phyloP scores from a whole-genome alignment of 2,329 filamentous ascomycete species.

The Colletotrichum tofieldiae region DNA sequence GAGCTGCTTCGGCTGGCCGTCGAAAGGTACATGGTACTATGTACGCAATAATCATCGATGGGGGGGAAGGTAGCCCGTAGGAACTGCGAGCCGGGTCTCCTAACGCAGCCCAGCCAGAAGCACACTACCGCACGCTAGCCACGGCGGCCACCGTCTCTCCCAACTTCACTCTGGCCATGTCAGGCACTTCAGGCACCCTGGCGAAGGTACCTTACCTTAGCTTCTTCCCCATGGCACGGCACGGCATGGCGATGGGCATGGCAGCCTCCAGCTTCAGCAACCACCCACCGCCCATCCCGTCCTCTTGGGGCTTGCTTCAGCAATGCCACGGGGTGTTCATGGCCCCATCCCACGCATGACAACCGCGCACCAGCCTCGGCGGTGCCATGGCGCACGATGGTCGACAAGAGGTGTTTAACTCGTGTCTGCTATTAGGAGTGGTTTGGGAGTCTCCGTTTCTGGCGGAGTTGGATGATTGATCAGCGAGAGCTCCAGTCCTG shows the following conservation, averaged over 20 bases:
- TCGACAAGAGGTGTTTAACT: neutral
- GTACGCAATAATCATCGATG: neutral
- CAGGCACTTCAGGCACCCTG: constrained; percentile 15
- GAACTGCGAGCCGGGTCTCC: neutral
- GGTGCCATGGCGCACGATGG: neutral
- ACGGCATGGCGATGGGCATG: neutral
- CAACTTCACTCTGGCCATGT: neutral
- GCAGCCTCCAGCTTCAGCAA: constrained; percentile 1
- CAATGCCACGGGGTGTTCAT: neutral
- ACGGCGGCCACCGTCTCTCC: neutral
- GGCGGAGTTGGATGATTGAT: neutral
- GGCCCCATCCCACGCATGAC: neutral
- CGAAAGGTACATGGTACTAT: neutral
- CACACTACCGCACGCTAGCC: constrained; percentile 6
- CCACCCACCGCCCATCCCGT: neutral
- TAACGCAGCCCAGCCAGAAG: neutral
- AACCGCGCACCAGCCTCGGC: neutral
- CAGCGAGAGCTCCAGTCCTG: constrained; percentile 15
- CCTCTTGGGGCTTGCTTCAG: neutral
- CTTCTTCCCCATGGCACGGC: neutral
- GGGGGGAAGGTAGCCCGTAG: neutral
- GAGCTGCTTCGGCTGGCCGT: neutral
- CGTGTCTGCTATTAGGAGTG: constrained; percentile 16
- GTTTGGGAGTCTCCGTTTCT: neutral
- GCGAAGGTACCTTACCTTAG: constrained; percentile 34